Base-by-base conservation (phyloP, 768 basidiomycete species). In the Cubamyces lactineus region DNA sequence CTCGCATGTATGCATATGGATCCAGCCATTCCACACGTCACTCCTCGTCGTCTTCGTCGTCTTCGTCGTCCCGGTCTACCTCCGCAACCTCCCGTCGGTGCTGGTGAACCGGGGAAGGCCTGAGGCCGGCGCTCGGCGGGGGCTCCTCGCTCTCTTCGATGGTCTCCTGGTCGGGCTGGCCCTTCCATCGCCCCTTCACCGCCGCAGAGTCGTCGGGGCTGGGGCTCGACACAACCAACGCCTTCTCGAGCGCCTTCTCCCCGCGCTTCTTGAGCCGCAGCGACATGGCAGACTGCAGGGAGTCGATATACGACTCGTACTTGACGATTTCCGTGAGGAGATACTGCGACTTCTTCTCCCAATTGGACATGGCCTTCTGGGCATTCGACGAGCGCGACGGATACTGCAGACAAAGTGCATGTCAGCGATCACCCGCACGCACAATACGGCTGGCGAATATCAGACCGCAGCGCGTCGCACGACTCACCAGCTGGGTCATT, bases 271-370 rank as follows among this genome's bases (percentile, higher is more conserved):
- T 93, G 66, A 96, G 77, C 38, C 95, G 86, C 45, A 96, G 80
- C 9, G 80, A 78, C 88, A 95, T 96, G 40, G 91, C 96, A 4
- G 79, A 76, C 71, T 89, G 85, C 30, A 99, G 81, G 6, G 94
- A 92, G 65, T 96, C 94, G 57, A 96, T 89, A 73, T 99, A 99
- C 16, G 91, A 91, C 55, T 93, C 88, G 74, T 98, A 98, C 74
- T 98, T 98, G 71, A 94, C 92, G 43, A 94, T 92, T 77, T 99
- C 96, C 9, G 90, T 85, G 55, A 95, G 81, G 49, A 98, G 78
- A 73, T 92, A 92, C 70, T 92, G 88, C 2, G 92, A 94, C 72
- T 91, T 96, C 72, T 86, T 89, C 76, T 92, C 91, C 94, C 95
- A 98, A 71, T 99, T 99, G 62, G 84, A 83, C 67, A 85, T 81